Percentiles rank a stretch among this genome's conserved stretches.
Evolutionary conservation across 805 yeast genomes (phyloP).

Genomic region (Pichia phayaonensis): DNA sequence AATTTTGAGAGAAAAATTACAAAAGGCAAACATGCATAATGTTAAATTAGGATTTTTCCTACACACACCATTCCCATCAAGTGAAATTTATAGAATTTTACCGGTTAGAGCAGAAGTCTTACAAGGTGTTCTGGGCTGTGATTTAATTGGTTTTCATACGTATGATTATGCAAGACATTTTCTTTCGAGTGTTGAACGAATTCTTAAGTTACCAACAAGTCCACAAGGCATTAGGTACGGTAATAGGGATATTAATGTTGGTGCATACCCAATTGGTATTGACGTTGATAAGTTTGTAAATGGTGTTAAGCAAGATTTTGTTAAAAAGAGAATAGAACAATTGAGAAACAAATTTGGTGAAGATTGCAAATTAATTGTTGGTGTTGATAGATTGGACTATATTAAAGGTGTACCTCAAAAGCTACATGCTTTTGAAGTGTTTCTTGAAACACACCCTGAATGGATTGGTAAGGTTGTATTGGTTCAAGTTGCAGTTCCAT

Average conservation of each 20-base stretch:
- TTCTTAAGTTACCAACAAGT: constrained; percentile 70
- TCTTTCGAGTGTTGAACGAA: constrained; percentile 78
- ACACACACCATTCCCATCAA: constrained; percentile 97
- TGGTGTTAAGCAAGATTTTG: constrained; percentile 60
- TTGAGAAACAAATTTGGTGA: constrained; percentile 56
- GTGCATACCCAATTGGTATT: constrained; percentile 98
- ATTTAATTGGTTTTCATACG: constrained; percentile 96
- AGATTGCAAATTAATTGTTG: constrained; percentile 82
- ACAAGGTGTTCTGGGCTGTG: constrained; percentile 88
- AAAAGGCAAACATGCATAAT: constrained; percentile 36
- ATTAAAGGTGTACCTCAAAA: constrained; percentile 98
- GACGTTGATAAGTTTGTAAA: constrained; percentile 86
- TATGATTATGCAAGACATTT: constrained; percentile 98
- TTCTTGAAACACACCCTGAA: constrained; percentile 87
- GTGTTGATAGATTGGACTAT: constrained; percentile 93
- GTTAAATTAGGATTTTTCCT: constrained; percentile 86
- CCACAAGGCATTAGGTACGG: constrained; percentile 85
- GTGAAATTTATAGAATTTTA: constrained; percentile 89
- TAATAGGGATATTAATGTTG: constrained; percentile 73
- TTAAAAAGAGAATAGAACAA: constrained; percentile 55
- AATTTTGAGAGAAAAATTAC: constrained; percentile 62
- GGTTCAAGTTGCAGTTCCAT: constrained; percentile 96
- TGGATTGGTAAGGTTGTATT: constrained; percentile 96
- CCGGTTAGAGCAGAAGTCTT: constrained; percentile 93
- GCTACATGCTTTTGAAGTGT: constrained; percentile 91